Base-by-base conservation (phyloP, 345 rosid genomes). In the Pistacia atlantica region DNA sequence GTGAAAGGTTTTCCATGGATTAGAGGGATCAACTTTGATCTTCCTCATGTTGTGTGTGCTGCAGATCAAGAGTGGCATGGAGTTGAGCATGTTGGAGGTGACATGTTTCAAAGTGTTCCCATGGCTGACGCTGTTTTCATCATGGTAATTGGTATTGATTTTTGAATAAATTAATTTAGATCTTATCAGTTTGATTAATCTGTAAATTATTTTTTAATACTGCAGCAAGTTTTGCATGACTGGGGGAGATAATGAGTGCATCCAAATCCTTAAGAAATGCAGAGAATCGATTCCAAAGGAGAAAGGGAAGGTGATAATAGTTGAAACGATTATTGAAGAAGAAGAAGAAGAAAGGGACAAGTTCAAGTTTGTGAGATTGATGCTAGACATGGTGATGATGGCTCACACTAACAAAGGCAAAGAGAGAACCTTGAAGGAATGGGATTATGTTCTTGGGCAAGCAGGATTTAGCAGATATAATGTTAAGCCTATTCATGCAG, bases 331-430 rank as follows among this genome's bases (percentile, higher is more conserved):
- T 74, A 72, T 90, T 0, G 33, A 31, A 31, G 86, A 82, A 6
- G 87, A 90, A 57, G 80, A 74, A 31, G 33, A 31, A 14, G 75
- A 61, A 49, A 80, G 75, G 4, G 85, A 86, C 13, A 76, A 83
- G 76, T 66, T 87, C 7, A 86, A 79, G 42, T 80, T 49, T 0
- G 89, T 82, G 48, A 88, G 87, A 78, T 51, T 93, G 79, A 75
- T 80, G 85, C 75, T 91, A 1, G 98, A 90, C 79, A 90, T 94
- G 97, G 86, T 55, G 76, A 89, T 89, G 97, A 89, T 91, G 93
- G 88, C 90, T 69, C 92, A 89, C 67, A 89, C 92, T 3, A 68
- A 69, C 69, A 73, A 78, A 11, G 97, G 94, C 56, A 88, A 88
- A 77, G 97, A 93, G 69, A 76, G 98, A 76, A 90, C 88, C 28